Base-by-base conservation (phyloP, 2,329 filamentous ascomycete species). In the Neonectria magnoliae region DNA sequence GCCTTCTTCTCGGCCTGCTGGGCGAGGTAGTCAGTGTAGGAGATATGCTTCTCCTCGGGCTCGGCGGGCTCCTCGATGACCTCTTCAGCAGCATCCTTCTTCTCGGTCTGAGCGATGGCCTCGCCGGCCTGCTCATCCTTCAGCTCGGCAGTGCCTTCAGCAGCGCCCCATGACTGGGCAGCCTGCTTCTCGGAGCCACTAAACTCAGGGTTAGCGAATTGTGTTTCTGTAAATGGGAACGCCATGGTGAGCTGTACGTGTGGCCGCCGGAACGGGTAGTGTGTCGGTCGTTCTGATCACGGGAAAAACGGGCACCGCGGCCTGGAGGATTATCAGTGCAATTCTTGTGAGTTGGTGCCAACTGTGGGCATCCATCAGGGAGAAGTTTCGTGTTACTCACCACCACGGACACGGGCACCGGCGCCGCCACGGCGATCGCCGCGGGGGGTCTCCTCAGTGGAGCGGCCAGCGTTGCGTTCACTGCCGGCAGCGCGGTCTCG, bases 121-220 rank as follows among this genome's bases (percentile, higher is more conserved):
- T 97, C 94, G 75, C 92, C 96, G 74, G 91, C 93, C 82, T 93
- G 89, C 87, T 98, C 96, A 76, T 98, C 96, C 78, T 92, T 92
- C 83, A 92, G 90, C 84, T 97, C 93, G 77, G 91, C 91, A 68
- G 90, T 85, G 76, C 94, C 96, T 78, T 93, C 91, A 74, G 87
- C 87, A 77, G 88, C 90, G 75, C 95, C 96, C 94, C 95, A 98
- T 75, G 93, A 92, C 81, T 95, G 92, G 77, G 90, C 92, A 79
- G 91, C 90, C 83, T 95, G 91, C 89, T 97, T 97, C 75, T 93
- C 91, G 77, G 92, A 91, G 71, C 93, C 91, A 76, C 92, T 93
- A 65, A 38, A 38, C 31, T 73, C 72, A 71, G 74, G 68, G 61
- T 75, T 50, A 74, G 73, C 42, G 67, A 55, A 56, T 36, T 18